Conservation (phyloP, 2,329 filamentous ascomycete genomes). For the Talaromyces sp. region DNA sequence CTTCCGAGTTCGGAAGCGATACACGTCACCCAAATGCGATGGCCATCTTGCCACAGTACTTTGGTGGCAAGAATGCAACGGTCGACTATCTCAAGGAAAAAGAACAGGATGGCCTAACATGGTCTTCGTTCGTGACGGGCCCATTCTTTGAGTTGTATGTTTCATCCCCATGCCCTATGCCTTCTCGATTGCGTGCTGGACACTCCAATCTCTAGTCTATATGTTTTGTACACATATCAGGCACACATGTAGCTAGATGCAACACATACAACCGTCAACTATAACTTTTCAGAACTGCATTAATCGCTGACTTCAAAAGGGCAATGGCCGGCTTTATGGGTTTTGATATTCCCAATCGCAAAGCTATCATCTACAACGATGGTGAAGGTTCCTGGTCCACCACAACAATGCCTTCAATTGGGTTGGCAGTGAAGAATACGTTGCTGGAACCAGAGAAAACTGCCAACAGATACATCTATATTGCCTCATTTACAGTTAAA, state of each 20-base stretch:
- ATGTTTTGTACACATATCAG: no score
- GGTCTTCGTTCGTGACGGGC: constrained; percentile 7
- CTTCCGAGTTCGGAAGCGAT: constrained; percentile 15
- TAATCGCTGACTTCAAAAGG: background rate
- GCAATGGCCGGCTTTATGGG: constrained; percentile 6
- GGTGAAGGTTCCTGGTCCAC: background rate
- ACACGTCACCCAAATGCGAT: background rate
- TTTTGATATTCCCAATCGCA: constrained; percentile 4
- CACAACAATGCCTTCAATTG: constrained; percentile 4
- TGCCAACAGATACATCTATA: constrained; percentile 2
- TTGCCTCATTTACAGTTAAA: background rate
- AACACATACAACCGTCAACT: no score
- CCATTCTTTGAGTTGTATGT: constrained; percentile 10
- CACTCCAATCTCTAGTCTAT: no score
- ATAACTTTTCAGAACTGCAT: background rate
- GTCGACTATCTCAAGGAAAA: constrained; percentile 3
- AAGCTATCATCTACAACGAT: background rate
- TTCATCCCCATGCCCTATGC: background rate
- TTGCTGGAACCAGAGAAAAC: constrained; percentile 1
- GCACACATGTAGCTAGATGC: no score
- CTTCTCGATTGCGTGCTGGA: background rate
- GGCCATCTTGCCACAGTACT: background rate
- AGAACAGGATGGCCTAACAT: constrained; percentile 8
- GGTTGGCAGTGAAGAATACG: background rate
- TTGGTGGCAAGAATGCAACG: background rate